Conservation (phyloP, 176 grass and related monocot species). For the Rhynchospora breviuscula region DNA sequence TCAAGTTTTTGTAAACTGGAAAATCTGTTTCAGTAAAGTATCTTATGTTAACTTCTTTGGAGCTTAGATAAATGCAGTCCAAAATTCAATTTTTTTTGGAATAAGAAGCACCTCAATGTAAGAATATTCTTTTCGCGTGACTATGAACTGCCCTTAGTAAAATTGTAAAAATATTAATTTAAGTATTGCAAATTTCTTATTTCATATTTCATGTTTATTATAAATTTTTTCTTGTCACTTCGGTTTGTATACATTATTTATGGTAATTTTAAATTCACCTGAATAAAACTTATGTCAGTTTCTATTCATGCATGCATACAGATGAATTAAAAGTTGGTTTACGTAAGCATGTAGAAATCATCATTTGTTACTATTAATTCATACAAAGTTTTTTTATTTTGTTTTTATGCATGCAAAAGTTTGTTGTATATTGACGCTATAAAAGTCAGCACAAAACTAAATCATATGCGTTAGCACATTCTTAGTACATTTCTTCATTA, state of each 20-base stretch:
- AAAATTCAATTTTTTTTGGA: background rate
- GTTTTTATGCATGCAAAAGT: background rate
- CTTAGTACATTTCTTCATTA: background rate
- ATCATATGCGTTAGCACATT: background rate
- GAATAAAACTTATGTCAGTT: no score
- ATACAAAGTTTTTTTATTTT: background rate
- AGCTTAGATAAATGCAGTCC: background rate
- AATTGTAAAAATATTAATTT: background rate
- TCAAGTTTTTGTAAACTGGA: constrained; percentile 8
- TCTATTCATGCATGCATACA: no score
- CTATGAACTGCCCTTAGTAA: background rate
- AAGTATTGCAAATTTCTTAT: background rate
- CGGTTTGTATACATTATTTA: background rate
- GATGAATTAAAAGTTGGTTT: no score
- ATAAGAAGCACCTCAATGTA: no score
- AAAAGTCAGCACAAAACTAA: background rate
- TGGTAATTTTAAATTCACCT: no score
- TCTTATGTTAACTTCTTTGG: background rate
- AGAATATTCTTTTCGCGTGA: no score
- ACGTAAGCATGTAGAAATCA: no score
- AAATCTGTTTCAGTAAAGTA: background rate
- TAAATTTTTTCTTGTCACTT: background rate
- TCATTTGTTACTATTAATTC: no score
- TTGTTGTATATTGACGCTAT: background rate
- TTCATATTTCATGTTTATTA: background rate